Evolutionary conservation across 805 yeast genomes (phyloP).

Genomic region (Yarrowia bubula): DNA sequence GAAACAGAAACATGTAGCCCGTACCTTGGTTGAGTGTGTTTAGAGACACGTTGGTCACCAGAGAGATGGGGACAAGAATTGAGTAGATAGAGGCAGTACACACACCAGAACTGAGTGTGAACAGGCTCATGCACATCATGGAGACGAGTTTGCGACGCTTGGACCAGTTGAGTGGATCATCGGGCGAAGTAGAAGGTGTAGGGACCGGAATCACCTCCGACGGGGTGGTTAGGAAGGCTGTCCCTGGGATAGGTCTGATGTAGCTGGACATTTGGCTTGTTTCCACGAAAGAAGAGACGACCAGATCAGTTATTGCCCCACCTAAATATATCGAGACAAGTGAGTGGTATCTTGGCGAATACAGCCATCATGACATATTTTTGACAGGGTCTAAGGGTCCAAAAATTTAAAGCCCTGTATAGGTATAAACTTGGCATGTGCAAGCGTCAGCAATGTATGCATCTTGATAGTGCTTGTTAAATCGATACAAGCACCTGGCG

Average conservation of each 20-base stretch:
- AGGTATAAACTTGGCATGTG: background rate
- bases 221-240: conserved; percentile 30
- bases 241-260: conserved; percentile 35
- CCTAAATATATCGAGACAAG: background rate
- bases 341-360: background rate
- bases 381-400: conserved; percentile 18
- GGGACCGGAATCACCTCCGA: conserved; percentile 55
- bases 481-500: no score
- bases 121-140: conserved; percentile 41
- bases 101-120: conserved; percentile 48
- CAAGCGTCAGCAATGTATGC: background rate
- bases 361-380: background rate
- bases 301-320: background rate
- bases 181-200: conserved; percentile 64
- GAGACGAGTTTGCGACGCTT: conserved; percentile 48
- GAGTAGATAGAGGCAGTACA: conserved; percentile 51
- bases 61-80: conserved; percentile 43
- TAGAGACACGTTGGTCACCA: conserved; percentile 41
- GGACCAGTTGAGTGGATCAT: conserved; percentile 70
- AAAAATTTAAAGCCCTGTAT: background rate
- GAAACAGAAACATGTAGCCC: conserved; percentile 51
- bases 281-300: background rate
- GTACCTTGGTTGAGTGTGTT: conserved; percentile 48
- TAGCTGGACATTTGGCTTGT: background rate
- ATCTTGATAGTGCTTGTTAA: no score